These are phyloP conservation scores for Trichophyton mentagrophytes DNA, from an alignment of 2,329 filamentous ascomycete genomes.

Conservation along the genomic window DNA sequence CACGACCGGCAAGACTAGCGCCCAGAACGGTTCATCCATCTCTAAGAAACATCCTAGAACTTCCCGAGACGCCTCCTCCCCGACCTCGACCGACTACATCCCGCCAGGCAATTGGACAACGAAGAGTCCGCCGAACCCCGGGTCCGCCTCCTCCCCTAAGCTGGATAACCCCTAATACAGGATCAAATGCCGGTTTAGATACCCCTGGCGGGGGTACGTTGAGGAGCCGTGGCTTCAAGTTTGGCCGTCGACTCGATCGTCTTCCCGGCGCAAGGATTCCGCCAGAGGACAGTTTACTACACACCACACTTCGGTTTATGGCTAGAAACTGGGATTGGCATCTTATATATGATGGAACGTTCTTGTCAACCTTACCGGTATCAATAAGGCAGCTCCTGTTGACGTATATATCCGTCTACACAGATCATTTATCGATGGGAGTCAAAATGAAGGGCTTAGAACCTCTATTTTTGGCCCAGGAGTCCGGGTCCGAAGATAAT, in stretches of 20 bases:
- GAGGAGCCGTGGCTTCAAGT: neutral
- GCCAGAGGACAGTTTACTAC: constrained; percentile 32
- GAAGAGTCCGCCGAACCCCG: constrained; percentile 26
- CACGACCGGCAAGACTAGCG: constrained; percentile 13
- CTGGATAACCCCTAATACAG: constrained; percentile 24
- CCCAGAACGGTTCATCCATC: constrained; percentile 34
- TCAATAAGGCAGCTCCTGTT: constrained; percentile 42
- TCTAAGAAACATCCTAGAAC: constrained; percentile 32
- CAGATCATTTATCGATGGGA: constrained; percentile 28
- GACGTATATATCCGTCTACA: constrained; percentile 44
- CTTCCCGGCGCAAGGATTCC: constrained; percentile 32
- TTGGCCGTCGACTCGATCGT: constrained; percentile 14
- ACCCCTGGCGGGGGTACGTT: no score
- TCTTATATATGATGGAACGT: constrained; percentile 44
- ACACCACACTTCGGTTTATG: constrained; percentile 41
- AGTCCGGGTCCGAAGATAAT: constrained; percentile 17
- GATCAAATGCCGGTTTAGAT: neutral
- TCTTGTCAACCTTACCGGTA: constrained; percentile 40
- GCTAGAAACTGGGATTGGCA: constrained; percentile 46
- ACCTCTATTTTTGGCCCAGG: constrained; percentile 33
- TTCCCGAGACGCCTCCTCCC: constrained; percentile 33
- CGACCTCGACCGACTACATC: constrained; percentile 27
- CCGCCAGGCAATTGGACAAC: constrained; percentile 22
- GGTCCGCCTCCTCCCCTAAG: constrained; percentile 36
- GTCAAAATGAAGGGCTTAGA: constrained; percentile 35